Base-by-base conservation (phyloP, 305 asterid species). In the Fraxinus dipetala region DNA sequence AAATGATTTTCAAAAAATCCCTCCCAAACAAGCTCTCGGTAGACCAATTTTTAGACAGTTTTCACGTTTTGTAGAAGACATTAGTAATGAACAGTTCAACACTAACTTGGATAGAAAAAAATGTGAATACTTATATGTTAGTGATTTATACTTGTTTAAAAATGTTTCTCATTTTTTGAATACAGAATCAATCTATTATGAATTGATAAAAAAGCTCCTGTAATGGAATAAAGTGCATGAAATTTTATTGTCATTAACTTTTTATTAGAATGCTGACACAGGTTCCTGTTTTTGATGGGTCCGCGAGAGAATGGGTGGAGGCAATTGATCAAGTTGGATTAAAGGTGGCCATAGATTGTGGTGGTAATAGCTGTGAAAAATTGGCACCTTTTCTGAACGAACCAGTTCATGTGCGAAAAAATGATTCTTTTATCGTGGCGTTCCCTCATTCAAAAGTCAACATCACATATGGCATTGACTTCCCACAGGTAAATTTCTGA, bases 241-340 rank as follows among this genome's bases (percentile, higher is more conserved):
- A 67, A 13, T 35, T 69, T 34, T 67, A 67, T 67, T 26, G 80
- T 78, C 26, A 76, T 32, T 54, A 13, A 59, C 48, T 63, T 77
- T 76, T 59, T 73, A 73, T 72, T 72, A 65, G 45, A 78, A 63
- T 83, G 77, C 83, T 48, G 74, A 76, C 78, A 38, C 94, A 94
- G 98, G 94, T 96, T 85, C 99, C 99, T 85, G 92, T 96, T 78
- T 91, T 94, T 83, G 98, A 96, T 86, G 99, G 99, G 76, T 96
- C 99, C 59, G 94, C 97, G 69, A 93, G 90, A 84, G 98, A 91
- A 84, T 96, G 99, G 99, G 91, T 92, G 74, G 92, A 89, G 65
- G 98, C 95, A 40, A 89, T 96, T 86, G 74, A 86, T 78, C 87
- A 92, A 85, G 95, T 86, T 77, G 99, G 99, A 81, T 78, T 94